A percentile compares a stretch with the other conserved stretches of the same genome.
Conservation (phyloP, 2,329 filamentous ascomycete species). For the Fusarium torulosum region DNA sequence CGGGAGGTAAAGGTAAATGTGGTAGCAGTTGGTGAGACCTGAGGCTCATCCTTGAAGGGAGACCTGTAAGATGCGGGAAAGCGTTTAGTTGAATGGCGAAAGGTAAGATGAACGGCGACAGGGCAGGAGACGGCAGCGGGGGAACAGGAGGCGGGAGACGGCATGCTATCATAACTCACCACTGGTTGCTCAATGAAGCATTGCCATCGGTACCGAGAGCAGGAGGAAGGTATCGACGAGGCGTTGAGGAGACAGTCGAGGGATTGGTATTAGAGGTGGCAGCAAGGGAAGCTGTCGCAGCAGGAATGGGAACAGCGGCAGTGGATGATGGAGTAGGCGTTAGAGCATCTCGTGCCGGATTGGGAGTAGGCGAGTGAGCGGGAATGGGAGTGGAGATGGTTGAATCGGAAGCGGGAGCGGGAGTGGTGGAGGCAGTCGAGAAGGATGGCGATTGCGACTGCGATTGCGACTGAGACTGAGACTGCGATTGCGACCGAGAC, state of each 20-base stretch:
- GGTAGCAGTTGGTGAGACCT: slow-evolving; percentile 64
- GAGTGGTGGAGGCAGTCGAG: slow-evolving; percentile 48
- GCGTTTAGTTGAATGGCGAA: slow-evolving; percentile 38
- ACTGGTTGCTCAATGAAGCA: slow-evolving; percentile 45
- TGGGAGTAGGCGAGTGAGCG: slow-evolving; percentile 45
- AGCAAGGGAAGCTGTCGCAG: slow-evolving; percentile 36
- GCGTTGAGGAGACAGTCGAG: slow-evolving; percentile 30
- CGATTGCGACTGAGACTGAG: slow-evolving; percentile 10
- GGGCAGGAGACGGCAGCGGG: slow-evolving; percentile 32
- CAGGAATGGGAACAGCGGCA: slow-evolving; percentile 31
- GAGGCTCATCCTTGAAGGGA: slow-evolving; percentile 55
- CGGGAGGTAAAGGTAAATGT: slow-evolving; percentile 60
- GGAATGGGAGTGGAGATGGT: slow-evolving; percentile 53
- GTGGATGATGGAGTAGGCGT: slow-evolving; percentile 36
- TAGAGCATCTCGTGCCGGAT: slow-evolving; percentile 39
- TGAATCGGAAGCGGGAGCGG: slow-evolving; percentile 49
- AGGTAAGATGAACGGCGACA: slow-evolving; percentile 37
- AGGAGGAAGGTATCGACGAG: slow-evolving; percentile 37
- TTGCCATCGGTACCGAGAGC: slow-evolving; percentile 43
- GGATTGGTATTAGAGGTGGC: slow-evolving; percentile 26
- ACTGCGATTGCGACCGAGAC: slow-evolving; percentile 9
- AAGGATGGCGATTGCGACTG: slow-evolving; percentile 40
- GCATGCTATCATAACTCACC: slow-evolving; percentile 43
- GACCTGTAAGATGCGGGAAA: slow-evolving; percentile 42
- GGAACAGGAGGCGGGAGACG: slow-evolving; percentile 33